Base-by-base conservation (phyloP, 805 yeast species). In the Cyberlindnera mrakii region DNA sequence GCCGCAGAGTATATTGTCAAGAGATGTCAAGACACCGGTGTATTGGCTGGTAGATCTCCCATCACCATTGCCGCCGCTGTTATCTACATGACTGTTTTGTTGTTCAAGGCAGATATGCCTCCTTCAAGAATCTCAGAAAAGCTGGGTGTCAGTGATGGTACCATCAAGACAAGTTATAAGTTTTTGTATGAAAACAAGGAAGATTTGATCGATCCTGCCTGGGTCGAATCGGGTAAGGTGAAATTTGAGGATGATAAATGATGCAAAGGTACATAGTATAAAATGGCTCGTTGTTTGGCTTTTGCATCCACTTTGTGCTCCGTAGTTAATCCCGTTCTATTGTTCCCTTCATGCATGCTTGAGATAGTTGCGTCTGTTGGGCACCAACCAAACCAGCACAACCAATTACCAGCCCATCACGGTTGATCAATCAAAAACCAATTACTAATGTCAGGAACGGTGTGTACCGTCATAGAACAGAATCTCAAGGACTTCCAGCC, bases 21-120 rank as follows among this genome's bases (percentile, higher is more conserved):
- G 59, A 75, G 83, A 51, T 88, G 95, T 57, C 85, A 87, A 59
- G 96, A 86, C 49, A 82, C 84, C 48, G 96, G 97, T 43, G 95
- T 91, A 32, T 72, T 93, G 57, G 97, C 96, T 15, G 98, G 99
- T 55, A 77, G 96, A 53, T 86, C 96, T 3, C 99, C 99, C 25
- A 90, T 90, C 42, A 91, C 99, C 31, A 88, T 93, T 58, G 97
- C 98, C 0, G 98, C 98, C 7, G 95, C 97, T 1, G 95, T 93
- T 5, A 91, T 93, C 39, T 93, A 91, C 66, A 82, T 93, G 85
- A 86, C 96, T 6, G 85, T 91, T 4, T 69, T 86, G n/a, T 67
- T 93, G n/a, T 90, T 90, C 61, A 85, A 85, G 36, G 81, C 82
- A 30, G 84, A 80, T 40, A 70, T 87, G 31, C 71, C 85, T 3